Conservation (phyloP, 495 filamentous ascomycete genomes). For the Penicillium silybi region DNA sequence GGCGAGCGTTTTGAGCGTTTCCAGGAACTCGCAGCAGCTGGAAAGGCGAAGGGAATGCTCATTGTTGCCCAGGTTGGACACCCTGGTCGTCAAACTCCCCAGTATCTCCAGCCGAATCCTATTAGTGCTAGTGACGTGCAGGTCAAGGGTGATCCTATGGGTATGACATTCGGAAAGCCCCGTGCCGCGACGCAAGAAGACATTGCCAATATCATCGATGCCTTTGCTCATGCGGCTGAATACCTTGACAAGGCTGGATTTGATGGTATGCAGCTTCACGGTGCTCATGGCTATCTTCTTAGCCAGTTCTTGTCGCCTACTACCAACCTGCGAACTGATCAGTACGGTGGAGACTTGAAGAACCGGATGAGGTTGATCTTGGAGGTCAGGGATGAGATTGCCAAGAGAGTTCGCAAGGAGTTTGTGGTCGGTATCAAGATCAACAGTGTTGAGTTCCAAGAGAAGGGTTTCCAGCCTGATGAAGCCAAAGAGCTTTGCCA, state of each 20-base stretch:
- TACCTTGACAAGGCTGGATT: conserved; percentile 55
- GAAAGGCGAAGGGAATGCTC: conserved; percentile 52
- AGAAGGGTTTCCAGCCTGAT: conserved; percentile 51
- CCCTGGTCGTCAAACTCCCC: conserved; percentile 55
- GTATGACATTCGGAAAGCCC: conserved; percentile 47
- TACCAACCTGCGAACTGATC: conserved; percentile 56
- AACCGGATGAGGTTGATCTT: conserved; percentile 52
- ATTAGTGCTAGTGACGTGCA: conserved; percentile 60
- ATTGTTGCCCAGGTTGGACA: conserved; percentile 59
- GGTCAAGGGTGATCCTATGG: conserved; percentile 40
- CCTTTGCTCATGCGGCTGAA: conserved; percentile 54
- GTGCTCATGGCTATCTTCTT: conserved; percentile 51
- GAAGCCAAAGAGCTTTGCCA: conserved; percentile 54
- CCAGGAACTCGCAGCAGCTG: conserved; percentile 42
- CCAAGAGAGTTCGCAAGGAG: conserved; percentile 34
- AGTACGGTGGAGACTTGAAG: conserved; percentile 47
- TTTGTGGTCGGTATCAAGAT: conserved; percentile 65
- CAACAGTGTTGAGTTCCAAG: conserved; percentile 53
- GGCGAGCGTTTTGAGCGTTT: conserved; percentile 59
- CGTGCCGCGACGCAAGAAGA: conserved; percentile 46
- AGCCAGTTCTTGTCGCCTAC: conserved; percentile 56
- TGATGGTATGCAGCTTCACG: conserved; percentile 49
- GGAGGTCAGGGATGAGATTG: conserved; percentile 36
- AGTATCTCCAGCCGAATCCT: conserved; percentile 49
- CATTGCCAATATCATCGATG: conserved; percentile 44